A percentile compares a stretch with the other conserved stretches of the same genome.
Evolutionary conservation across 2,329 filamentous ascomycete genomes (phyloP).

Genomic region (Aspergillus vadensis): DNA sequence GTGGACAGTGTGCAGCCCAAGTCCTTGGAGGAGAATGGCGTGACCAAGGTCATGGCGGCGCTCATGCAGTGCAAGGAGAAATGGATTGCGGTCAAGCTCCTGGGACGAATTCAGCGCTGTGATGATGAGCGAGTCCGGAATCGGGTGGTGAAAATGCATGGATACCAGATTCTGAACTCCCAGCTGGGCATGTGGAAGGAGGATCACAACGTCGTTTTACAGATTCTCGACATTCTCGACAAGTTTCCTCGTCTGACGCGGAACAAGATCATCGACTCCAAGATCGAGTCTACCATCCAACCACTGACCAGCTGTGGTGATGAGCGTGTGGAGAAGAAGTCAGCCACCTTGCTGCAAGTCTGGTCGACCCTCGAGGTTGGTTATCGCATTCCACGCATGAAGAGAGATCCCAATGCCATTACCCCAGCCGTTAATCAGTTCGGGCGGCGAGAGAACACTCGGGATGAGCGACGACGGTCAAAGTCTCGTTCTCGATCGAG

Average conservation of each 20-base stretch:
- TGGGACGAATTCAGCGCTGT: constrained; percentile 83
- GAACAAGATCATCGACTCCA: constrained; percentile 96
- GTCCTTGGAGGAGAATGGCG: constrained; percentile 76
- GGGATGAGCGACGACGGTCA: constrained; percentile 53
- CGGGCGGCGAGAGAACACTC: constrained; percentile 56
- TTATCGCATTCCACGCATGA: constrained; percentile 90
- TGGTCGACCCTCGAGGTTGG: constrained; percentile 90
- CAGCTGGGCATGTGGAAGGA: constrained; percentile 81
- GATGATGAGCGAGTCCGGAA: constrained; percentile 85
- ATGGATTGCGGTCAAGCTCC: constrained; percentile 96
- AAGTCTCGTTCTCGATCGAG: constrained; percentile 53
- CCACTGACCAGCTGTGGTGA: constrained; percentile 68
- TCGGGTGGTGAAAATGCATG: constrained; percentile 92
- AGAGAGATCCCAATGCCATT: constrained; percentile 68
- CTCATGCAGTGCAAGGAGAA: constrained; percentile 99
- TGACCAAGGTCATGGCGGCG: constrained; percentile 92
- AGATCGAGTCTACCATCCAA: constrained; percentile 82
- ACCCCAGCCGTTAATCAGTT: constrained; percentile 64
- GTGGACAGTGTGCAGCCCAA: constrained; percentile 84
- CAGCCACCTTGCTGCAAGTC: constrained; percentile 71
- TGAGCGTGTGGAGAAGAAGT: constrained; percentile 71
- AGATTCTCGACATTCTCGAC: constrained; percentile 86
- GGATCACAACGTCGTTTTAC: constrained; percentile 86
- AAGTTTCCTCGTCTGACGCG: constrained; percentile 86
- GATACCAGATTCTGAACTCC: constrained; percentile 90